These are phyloP conservation scores for Plantago elongata DNA, from an alignment of 257 asterid genomes.

Conservation along the genomic window DNA sequence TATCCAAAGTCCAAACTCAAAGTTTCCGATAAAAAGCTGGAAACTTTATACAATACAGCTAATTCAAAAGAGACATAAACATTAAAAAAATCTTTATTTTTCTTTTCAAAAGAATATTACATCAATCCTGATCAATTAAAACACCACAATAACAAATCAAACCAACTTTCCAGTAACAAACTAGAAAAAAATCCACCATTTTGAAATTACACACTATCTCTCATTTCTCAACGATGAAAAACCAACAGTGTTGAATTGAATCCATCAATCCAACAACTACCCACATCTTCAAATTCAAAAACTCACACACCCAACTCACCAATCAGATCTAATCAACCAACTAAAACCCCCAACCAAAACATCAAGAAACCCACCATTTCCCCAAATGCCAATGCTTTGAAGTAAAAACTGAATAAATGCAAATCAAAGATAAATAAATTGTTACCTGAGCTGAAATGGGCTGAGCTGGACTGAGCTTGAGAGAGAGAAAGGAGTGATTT, in stretches of 20 bases:
- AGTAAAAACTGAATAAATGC: slow-evolving; percentile 12
- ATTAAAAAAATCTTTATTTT: not conserved
- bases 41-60: not conserved
- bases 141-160: no score
- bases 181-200: not conserved
- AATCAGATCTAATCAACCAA: slow-evolving; percentile 46
- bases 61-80: not conserved
- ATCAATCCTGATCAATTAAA: no score
- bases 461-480: slow-evolving; percentile 28
- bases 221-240: no score
- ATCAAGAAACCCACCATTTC: slow-evolving; percentile 1
- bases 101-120: no score
- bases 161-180: no score
- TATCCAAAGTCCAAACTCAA: no score
- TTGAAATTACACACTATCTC: not conserved
- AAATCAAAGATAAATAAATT: slow-evolving; percentile 16
- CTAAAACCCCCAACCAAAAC: slow-evolving; percentile 19
- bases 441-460: slow-evolving; percentile 44
- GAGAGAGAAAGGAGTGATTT: slow-evolving; percentile 4
- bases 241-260: not conserved
- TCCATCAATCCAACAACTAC: not conserved
- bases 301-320: slow-evolving; percentile 20
- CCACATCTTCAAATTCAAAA: not conserved
- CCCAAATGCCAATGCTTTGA: not conserved
- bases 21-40: no score